These are phyloP conservation scores for Asparagopsis taxiformis DNA, from an alignment of 31 red algal species.

Conservation along the genomic window DNA sequence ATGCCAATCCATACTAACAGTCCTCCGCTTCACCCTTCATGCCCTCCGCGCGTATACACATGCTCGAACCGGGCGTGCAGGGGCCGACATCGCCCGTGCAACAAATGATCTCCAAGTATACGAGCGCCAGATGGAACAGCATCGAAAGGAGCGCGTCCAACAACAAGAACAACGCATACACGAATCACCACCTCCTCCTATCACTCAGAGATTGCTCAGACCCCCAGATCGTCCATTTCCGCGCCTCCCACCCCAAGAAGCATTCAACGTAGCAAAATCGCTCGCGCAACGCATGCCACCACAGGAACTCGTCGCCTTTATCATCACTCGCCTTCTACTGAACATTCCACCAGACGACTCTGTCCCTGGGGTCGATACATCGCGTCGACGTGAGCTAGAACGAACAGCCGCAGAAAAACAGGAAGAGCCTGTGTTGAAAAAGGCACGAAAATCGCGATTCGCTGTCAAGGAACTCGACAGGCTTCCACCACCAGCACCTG, in stretches of 20 bases:
- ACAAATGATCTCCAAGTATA: constrained; percentile 22
- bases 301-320: constrained; percentile 75
- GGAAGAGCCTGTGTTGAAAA: constrained; percentile 43
- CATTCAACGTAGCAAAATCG: constrained; percentile 27
- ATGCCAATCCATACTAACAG: constrained; percentile 28
- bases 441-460: constrained; percentile 49
- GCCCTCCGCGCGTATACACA: constrained; percentile 45
- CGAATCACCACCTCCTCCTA: background rate
- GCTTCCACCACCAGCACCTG: background rate
- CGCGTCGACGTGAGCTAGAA: background rate
- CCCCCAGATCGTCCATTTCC: constrained; percentile 41
- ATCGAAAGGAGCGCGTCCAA: constrained; percentile 30
- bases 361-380: constrained; percentile 32
- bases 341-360: constrained; percentile 60
- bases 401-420: background rate
- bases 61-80: constrained; percentile 19
- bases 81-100: constrained; percentile 34
- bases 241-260: constrained; percentile 51
- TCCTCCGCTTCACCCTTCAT: constrained; percentile 34
- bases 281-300: constrained; percentile 69
- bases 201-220: constrained; percentile 26
- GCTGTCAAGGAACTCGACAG: constrained; percentile 23
- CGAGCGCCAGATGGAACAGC: constrained; percentile 32
- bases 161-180: background rate
- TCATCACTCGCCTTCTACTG: constrained; percentile 61